Evolutionary conservation across 768 basidiomycete species (phyloP), one percentile per base, ranked within the genome.

Genomic region (Pulveroboletus frians): DNA sequence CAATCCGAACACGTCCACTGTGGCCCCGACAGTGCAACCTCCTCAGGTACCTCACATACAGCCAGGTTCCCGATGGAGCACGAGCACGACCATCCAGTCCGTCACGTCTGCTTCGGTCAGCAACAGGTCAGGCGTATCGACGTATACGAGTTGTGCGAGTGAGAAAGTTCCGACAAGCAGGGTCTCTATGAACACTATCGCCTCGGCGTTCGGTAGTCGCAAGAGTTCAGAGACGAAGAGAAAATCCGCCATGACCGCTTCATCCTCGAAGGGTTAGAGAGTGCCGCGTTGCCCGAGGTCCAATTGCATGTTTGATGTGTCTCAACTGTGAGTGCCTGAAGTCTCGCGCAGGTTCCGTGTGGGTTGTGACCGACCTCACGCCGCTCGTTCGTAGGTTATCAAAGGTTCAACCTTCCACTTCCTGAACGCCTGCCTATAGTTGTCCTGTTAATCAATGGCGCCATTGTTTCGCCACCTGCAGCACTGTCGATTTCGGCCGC

Each of bases 31-130:
- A 1, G 45, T 58, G 21, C 51, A 50, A 23, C 39, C 50, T 31
- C 65, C 52, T 34, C 56, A 56, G 41, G 42, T 36, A 21, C 53
- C 52, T 5, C 59, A 69, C 15, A n/a, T 51, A 9, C 60, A 53
- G 5, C 56, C 53, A 41, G 43, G 4, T 17, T 67, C 66, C 13
- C 53, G 68, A 27, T 67, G 66, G 66, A 67, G 66, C 47, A 51
- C 63, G n/a, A 59, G 65, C 34, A 68, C 66, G 9, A 63, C 65
- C 5, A 50, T 61, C 32, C 61, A 45, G 45, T 67, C 66, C 26
- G 17, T 57, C 36, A 44, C 51, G 35, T 65, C 62, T n/a, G 52
- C 50, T 40, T 63, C 62, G 6, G 43, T 60, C 5, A 65, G 62
- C 46, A 63, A 63, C 15, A 49, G 49, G 46, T 64, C 62, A 1